These are phyloP conservation scores for Hanseniaspora guilliermondii DNA, from an alignment of 805 yeast species.

Conservation along the genomic window DNA sequence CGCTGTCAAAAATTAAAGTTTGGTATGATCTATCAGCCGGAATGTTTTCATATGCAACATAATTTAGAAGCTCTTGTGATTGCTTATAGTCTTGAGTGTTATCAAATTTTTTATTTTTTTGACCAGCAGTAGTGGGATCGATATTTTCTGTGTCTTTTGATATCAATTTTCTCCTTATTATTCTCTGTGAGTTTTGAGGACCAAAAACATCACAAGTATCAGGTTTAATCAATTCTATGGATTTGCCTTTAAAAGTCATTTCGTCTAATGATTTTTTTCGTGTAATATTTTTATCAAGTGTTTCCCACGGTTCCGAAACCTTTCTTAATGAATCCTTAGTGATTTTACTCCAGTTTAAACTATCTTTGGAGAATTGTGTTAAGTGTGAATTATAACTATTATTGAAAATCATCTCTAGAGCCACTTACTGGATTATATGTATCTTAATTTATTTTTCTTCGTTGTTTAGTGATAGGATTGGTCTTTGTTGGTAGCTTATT, in stretches of 20 bases:
- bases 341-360: conserved; percentile 1
- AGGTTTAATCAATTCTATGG: background rate
- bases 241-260: background rate
- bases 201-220: conserved; percentile 10
- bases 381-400: background rate
- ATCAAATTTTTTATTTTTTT: background rate
- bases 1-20: background rate
- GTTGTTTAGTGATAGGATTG: too few species aligned
- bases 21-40: background rate
- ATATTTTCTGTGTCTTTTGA: background rate
- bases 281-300: background rate
- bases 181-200: background rate
- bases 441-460: background rate
- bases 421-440: background rate
- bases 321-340: background rate
- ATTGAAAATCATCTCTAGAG: background rate
- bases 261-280: background rate
- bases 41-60: background rate
- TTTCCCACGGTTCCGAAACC: background rate
- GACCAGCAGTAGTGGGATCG: background rate
- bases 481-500: too few species aligned
- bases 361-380: background rate
- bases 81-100: background rate
- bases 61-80: background rate
- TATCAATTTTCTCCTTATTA: background rate